Percentiles rank a stretch among this genome's conserved stretches.
Conservation (phyloP, 805 yeast species). For the Torulaspora gathmanii region DNA sequence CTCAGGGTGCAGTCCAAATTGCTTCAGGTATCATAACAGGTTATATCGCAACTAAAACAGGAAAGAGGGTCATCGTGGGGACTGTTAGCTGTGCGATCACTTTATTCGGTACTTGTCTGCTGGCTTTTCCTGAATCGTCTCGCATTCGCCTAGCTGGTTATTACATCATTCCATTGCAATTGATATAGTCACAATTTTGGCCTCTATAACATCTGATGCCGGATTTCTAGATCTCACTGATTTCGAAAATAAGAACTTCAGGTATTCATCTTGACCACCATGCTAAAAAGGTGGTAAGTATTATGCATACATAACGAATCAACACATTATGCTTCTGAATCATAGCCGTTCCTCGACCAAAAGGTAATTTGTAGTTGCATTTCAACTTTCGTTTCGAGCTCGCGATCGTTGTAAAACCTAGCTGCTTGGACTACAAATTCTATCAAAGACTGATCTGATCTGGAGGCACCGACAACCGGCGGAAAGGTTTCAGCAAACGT, state of each 20-base stretch:
- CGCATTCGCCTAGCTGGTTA: conserved; percentile 40
- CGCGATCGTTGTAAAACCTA: too few relatives aligned
- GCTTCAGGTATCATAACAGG: conserved; percentile 28
- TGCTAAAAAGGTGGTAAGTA: neutral
- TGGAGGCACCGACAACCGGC: too few relatives aligned
- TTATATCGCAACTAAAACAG: conserved; percentile 19
- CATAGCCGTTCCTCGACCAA: too few relatives aligned
- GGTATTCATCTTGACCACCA: conserved; percentile 28
- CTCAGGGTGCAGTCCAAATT: conserved; percentile 45
- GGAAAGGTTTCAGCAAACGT: too few relatives aligned
- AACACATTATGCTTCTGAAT: too few relatives aligned
- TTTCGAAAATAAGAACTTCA: conserved; percentile 41
- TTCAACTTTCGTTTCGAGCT: too few relatives aligned
- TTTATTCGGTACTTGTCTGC: conserved; percentile 38
- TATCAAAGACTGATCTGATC: too few relatives aligned
- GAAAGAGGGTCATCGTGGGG: conserved; percentile 30
- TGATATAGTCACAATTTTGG: conserved; percentile 33
- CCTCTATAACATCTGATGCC: conserved; percentile 44
- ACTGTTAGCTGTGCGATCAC: conserved; percentile 31
- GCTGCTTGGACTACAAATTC: too few relatives aligned
- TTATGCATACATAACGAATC: too few relatives aligned
- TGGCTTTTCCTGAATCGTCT: conserved; percentile 40
- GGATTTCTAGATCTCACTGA: conserved; percentile 45
- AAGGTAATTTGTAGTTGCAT: too few relatives aligned
- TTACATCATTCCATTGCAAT: conserved; percentile 37